These are phyloP conservation scores for Noccaea bulbosa DNA, from an alignment of 345 rosid genomes.

Conservation along the genomic window DNA sequence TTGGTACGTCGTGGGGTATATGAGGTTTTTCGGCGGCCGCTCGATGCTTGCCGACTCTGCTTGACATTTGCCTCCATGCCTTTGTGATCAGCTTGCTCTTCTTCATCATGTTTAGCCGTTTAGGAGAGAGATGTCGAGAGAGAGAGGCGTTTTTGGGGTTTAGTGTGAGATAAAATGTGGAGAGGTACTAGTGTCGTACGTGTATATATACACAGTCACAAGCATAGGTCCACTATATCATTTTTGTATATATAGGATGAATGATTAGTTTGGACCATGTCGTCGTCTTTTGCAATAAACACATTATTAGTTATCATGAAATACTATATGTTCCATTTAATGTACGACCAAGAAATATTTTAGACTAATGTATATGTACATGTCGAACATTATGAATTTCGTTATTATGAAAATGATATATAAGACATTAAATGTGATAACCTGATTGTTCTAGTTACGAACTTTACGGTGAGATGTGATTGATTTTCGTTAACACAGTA, in stretches of 20 bases:
- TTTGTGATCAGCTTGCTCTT: slow-evolving; percentile 41
- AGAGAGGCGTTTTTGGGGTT: slow-evolving; percentile 31
- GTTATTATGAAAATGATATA: background rate
- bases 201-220: slow-evolving; percentile 30
- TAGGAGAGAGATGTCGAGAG: background rate
- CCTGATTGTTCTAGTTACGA: background rate
- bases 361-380: too few relatives aligned
- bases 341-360: too few relatives aligned
- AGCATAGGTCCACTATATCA: slow-evolving; percentile 32
- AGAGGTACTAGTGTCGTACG: slow-evolving; percentile 42
- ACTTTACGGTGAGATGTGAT: too few relatives aligned
- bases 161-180: slow-evolving; percentile 19
- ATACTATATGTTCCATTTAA: too few relatives aligned
- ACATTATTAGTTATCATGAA: too few relatives aligned
- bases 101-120: slow-evolving; percentile 18
- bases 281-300: slow-evolving; percentile 30
- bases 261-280: slow-evolving; percentile 30
- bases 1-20: slow-evolving; percentile 84
- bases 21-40: slow-evolving; percentile 15
- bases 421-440: background rate
- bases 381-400: too few relatives aligned
- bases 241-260: slow-evolving; percentile 16
- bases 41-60: slow-evolving; percentile 16
- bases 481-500: too few relatives aligned
- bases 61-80: slow-evolving; percentile 45